Evolutionary conservation across 192 early-diverging fungal species (phyloP).

Genomic region (Dissophora ornata): DNA sequence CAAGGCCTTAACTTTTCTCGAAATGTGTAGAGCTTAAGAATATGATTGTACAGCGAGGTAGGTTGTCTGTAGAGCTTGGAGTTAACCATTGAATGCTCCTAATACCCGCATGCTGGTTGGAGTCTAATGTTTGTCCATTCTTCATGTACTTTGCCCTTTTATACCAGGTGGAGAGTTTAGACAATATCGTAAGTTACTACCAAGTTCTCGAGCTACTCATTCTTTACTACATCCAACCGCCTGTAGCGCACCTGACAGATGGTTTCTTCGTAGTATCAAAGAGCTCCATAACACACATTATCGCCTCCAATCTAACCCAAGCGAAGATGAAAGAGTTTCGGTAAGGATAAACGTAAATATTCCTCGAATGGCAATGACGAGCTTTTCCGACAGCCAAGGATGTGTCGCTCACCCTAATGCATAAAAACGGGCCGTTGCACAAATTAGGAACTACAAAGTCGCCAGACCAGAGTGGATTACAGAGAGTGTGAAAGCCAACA

Average conservation of each 20-base stretch:
- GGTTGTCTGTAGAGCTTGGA: too few species aligned
- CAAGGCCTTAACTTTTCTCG: too few species aligned
- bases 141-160: not conserved
- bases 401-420: too few species aligned
- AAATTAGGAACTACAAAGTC: conserved; percentile 67
- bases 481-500: conserved; percentile 70
- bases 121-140: not conserved
- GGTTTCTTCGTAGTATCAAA: conserved; percentile 73
- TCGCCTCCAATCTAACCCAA: conserved; percentile 73
- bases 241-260: too few species aligned
- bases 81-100: too few species aligned
- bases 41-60: conserved; percentile 68
- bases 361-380: not conserved
- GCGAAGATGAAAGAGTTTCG: conserved; percentile 73
- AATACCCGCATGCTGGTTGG: too few species aligned
- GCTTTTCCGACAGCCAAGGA: too few species aligned
- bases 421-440: not conserved
- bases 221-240: too few species aligned
- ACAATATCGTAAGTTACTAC: conserved; percentile 26
- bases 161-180: conserved; percentile 38
- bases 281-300: conserved; percentile 72
- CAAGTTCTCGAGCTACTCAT: too few species aligned
- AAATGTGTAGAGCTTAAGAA: conserved; percentile 55
- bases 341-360: conserved; percentile 12
- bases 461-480: conserved; percentile 82